Conservation (phyloP, 768 basidiomycete genomes). For the Tricholoma terreum region DNA sequence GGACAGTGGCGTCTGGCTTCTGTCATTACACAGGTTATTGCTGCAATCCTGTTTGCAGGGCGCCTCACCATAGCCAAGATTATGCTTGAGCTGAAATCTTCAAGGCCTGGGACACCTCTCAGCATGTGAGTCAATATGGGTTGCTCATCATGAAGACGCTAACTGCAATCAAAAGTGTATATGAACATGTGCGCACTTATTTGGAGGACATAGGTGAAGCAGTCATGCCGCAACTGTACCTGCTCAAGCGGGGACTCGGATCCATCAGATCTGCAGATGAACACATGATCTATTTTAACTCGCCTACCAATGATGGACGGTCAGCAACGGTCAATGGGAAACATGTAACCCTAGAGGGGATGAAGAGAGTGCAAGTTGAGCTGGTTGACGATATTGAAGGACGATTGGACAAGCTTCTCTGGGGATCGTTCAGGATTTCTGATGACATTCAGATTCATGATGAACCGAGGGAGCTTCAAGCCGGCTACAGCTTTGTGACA, state of each 20-base stretch:
- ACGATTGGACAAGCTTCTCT: background rate
- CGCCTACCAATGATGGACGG: background rate
- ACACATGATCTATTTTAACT: background rate
- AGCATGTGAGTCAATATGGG: background rate
- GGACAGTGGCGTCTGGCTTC: slow-evolving; percentile 3
- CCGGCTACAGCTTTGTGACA: background rate
- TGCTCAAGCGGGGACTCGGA: slow-evolving; percentile 7
- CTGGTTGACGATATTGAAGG: background rate
- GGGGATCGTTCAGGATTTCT: background rate
- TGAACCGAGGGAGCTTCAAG: background rate
- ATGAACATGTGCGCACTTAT: background rate
- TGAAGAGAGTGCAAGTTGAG: background rate
- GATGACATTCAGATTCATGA: background rate
- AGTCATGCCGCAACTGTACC: slow-evolving; percentile 11
- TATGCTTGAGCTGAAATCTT: background rate
- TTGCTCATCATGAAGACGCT: background rate
- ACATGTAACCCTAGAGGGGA: background rate
- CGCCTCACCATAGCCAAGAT: slow-evolving; percentile 6
- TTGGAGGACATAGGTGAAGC: slow-evolving; percentile 2
- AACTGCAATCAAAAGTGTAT: background rate
- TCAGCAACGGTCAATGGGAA: background rate
- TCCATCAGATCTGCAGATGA: slow-evolving; percentile 11
- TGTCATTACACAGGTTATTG: slow-evolving; percentile 13
- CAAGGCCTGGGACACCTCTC: background rate
- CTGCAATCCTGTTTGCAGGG: slow-evolving; percentile 5